Percentiles rank a stretch among this genome's conserved stretches.
phyloP scores from a whole-genome alignment of 208 protist species.

The Blechomonas ayalai region DNA sequence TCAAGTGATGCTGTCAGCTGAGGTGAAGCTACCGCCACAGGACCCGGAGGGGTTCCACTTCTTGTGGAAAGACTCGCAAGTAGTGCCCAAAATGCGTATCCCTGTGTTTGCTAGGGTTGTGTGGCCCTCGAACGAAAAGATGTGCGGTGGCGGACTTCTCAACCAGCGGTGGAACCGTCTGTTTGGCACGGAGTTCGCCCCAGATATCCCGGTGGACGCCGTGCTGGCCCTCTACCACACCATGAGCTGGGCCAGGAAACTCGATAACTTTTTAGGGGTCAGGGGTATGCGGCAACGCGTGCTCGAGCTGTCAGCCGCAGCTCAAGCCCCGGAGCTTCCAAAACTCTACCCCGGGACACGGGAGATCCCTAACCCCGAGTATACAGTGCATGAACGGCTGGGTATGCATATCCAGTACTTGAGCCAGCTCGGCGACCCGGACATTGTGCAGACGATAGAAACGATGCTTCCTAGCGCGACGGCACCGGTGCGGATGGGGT shows the following conservation, averaged over 20 bases:
- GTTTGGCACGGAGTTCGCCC: slow-evolving; percentile 75
- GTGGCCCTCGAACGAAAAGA: slow-evolving; percentile 72
- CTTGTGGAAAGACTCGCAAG: slow-evolving; percentile 83
- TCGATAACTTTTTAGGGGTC: slow-evolving; percentile 60
- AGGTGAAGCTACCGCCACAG: slow-evolving; percentile 87
- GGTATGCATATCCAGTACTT: slow-evolving; percentile 90
- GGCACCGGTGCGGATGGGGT: slow-evolving; percentile 84
- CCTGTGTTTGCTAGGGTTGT: slow-evolving; percentile 81
- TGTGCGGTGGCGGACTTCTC: slow-evolving; percentile 60
- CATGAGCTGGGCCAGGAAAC: slow-evolving; percentile 61
- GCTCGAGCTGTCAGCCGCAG: slow-evolving; percentile 44
- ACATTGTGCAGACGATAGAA: slow-evolving; percentile 47
- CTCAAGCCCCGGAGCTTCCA: slow-evolving; percentile 11
- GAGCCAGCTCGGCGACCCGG: slow-evolving; percentile 69
- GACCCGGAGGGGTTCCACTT: slow-evolving; percentile 78
- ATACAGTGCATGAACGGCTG: slow-evolving; percentile 69
- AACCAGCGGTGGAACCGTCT: slow-evolving; percentile 57
- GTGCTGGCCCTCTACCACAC: slow-evolving; percentile 58
- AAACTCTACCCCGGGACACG: slow-evolving; percentile 79
- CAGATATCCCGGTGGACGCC: slow-evolving; percentile 74
- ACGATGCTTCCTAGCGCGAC: slow-evolving; percentile 33
- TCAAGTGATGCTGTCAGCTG: slow-evolving; percentile 80
- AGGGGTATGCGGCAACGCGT: slow-evolving; percentile 77
- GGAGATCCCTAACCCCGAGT: slow-evolving; percentile 88
- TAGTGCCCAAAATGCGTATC: slow-evolving; percentile 72